Evolutionary conservation across 495 filamentous ascomycete genomes (phyloP).

Genomic region (Neurospora sp.): DNA sequence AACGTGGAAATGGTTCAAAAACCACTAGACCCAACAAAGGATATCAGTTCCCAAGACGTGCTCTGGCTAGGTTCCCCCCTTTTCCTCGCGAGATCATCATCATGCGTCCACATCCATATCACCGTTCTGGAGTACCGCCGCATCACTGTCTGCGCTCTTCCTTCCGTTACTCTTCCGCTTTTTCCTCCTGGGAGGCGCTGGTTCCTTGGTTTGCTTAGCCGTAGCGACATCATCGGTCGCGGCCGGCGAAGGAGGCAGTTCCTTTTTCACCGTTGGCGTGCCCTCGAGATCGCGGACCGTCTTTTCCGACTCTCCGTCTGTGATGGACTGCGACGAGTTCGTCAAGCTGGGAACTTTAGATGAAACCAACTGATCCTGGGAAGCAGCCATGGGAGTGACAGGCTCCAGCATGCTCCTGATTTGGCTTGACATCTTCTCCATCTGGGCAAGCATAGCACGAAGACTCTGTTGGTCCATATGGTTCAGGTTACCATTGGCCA

Average conservation of each 20-base stretch:
- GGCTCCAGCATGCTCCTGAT: constrained; percentile 7
- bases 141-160: background rate
- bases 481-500: constrained; percentile 12
- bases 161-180: background rate
- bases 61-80: background rate
- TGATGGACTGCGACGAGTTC: background rate
- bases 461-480: constrained; percentile 24
- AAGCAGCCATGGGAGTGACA: background rate
- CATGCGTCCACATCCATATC: background rate
- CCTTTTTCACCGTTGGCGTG: constrained; percentile 9
- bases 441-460: constrained; percentile 23
- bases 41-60: background rate
- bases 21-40: background rate
- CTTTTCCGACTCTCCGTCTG: background rate
- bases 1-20: background rate
- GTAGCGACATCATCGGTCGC: constrained; percentile 15
- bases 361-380: background rate
- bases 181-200: background rate
- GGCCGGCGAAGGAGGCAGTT: constrained; percentile 12
- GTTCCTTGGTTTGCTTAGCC: constrained; percentile 11
- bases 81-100: background rate
- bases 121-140: background rate
- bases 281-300: background rate
- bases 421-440: constrained; percentile 12
- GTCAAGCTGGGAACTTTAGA: background rate